Base-by-base conservation (phyloP, 1,284 basidiomycete species). In the Leccinum cinnamomeum region DNA sequence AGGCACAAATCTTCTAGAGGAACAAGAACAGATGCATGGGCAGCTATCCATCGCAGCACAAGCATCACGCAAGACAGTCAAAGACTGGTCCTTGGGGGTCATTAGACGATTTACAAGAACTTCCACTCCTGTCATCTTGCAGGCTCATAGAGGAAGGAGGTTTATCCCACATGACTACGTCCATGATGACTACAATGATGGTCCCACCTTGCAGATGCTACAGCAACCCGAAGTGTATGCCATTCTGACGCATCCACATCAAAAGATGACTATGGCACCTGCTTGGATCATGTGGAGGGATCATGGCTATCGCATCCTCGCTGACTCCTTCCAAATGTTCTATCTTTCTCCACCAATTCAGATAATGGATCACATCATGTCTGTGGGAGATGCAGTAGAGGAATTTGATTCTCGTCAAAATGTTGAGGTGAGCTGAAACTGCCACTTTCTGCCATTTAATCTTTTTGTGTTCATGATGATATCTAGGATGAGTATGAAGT, bases 221-320 rank as follows among this genome's bases (percentile, higher is more conserved):
- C 53, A 64, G 7, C 33, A 35, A 3, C 58, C 56, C 0, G 53
- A 55, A 1, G 54, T 69, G 0, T 67, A 69, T 7, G 53, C 53
- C 2, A 60, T 68, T 1, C 2, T 58, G 0, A 58, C 51, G 0
- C 7, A 20, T 14, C 50, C 57, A 3, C 59, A 44, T 7, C 2
- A 60, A 5, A 14, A 55, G 0, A 66, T 65, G 53, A 12, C 8
- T 0, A 46, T 60, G 5, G 23, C 25, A 0, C 10, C 68, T n/a
- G 4, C 62, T 14, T 69, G 66, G 60, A 37, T 18, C 0, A 62
- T 69, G 59, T 70, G 57, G 55, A 0, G 8, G 3, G 67, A 69
- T 5, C 58, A 69, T 64, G 69, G 69, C 0, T 70, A 69, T 48
- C 5, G 18, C 1, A 3, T 69, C 2, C 53, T 68, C 0, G 35